These are phyloP conservation scores for Basipetospora chlamydospora DNA, from an alignment of 2,329 filamentous ascomycete species.

Conservation along the genomic window DNA sequence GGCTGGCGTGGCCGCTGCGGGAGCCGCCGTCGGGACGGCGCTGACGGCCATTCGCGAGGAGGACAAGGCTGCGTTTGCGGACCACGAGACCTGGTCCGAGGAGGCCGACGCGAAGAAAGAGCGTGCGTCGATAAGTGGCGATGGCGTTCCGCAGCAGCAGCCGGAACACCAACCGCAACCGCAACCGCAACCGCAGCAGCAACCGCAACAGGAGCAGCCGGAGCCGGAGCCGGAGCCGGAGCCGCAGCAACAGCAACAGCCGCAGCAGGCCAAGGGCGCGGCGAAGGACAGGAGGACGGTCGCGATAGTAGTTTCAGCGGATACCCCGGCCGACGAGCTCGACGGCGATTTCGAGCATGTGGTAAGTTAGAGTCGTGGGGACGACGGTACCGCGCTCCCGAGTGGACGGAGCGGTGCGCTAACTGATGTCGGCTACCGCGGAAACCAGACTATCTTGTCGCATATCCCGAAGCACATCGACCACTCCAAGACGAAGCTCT, in stretches of 20 bases:
- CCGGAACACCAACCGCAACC: no score
- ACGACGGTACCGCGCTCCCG: no score
- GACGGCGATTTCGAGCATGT: conserved; percentile 62
- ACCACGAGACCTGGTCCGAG: conserved; percentile 86
- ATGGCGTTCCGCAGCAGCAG: no score
- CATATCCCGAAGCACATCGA: conserved; percentile 71
- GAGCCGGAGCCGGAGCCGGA: no score
- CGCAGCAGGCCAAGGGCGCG: not conserved
- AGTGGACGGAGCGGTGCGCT: not conserved
- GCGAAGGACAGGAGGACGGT: conserved; percentile 51
- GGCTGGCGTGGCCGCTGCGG: conserved; percentile 69
- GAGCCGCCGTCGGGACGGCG: conserved; percentile 68
- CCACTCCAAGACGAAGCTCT: conserved; percentile 59
- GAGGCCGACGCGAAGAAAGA: conserved; percentile 59
- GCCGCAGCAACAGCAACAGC: no score
- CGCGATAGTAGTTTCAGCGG: conserved; percentile 78
- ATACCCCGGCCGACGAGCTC: conserved; percentile 42
- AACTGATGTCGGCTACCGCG: conserved; percentile 9
- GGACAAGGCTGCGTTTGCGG: conserved; percentile 63
- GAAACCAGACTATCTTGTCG: conserved; percentile 78
- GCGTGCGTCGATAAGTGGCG: conserved; percentile 12
- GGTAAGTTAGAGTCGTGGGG: no score
- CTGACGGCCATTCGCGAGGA: conserved; percentile 75
- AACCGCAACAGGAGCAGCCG: no score
- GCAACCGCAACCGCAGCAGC: no score